Percentiles rank a stretch among this genome's conserved stretches.
These are phyloP conservation scores for Saccharomycopsis fibuligera DNA, from an alignment of 805 yeast genomes.

Conservation along the genomic window DNA sequence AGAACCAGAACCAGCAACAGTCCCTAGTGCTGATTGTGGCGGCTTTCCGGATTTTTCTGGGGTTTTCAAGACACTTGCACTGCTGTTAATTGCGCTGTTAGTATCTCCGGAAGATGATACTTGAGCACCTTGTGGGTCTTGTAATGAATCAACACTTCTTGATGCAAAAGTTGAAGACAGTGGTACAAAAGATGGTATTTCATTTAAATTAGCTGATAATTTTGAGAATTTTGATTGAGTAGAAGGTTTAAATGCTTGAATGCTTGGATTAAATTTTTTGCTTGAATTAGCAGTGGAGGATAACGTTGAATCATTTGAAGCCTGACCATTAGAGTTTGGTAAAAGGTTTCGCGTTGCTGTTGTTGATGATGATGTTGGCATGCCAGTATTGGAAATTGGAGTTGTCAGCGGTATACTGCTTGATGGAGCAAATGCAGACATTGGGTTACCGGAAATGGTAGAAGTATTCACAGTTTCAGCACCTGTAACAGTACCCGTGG, in stretches of 20 bases:
- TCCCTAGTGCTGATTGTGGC: not conserved
- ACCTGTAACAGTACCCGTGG: too few species aligned
- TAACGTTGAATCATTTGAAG: too few species aligned
- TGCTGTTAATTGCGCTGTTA: not conserved
- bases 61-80: not conserved
- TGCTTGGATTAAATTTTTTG: slow-evolving; percentile 48
- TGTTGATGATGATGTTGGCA: too few species aligned
- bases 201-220: slow-evolving; percentile 35
- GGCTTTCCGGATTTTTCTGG: slow-evolving; percentile 3
- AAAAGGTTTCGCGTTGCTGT: too few species aligned
- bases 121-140: not conserved
- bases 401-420: too few species aligned
- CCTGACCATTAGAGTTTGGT: too few species aligned
- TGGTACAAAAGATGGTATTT: slow-evolving; percentile 28
- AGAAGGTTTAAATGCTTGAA: slow-evolving; percentile 50
- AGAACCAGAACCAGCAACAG: not conserved
- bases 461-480: too few species aligned
- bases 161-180: not conserved
- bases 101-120: too few species aligned
- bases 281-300: too few species aligned
- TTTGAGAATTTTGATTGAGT: slow-evolving; percentile 7
- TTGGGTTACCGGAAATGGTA: too few species aligned
- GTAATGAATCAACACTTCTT: not conserved
- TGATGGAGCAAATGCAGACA: too few species aligned
- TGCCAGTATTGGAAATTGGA: too few species aligned